Evolutionary conservation across 1,284 basidiomycete species (phyloP), one percentile per base, ranked within the genome.

Genomic region (Leccinum fallax): DNA sequence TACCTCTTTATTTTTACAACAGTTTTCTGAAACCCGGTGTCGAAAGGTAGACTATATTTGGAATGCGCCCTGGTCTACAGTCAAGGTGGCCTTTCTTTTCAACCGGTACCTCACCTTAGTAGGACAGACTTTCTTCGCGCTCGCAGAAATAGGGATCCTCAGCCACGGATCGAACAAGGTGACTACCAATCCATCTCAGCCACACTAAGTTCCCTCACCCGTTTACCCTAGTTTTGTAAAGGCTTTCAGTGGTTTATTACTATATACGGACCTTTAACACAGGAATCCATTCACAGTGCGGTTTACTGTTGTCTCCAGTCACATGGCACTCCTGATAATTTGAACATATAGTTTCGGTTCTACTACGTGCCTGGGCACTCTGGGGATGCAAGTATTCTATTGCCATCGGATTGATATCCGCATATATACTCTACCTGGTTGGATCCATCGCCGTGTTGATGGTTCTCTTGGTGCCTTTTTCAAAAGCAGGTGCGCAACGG

Each of bases 291-390:
- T 4, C 66, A 58, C 21, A 60, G 65, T 66, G 48, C 43, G 63
- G 11, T 6, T 19, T 26, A n/a, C 10, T 13, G n/a, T 52, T 36
- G 48, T n/a, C 15, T 7, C 19, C 6, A 26, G 11, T 2, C n/a
- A 19, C 15, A 3, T 28, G 28, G 28, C 21, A 16, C 24, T n/a
- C 3, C 16, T 40, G 15, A 53, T 16, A 15, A 40, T 30, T 32
- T 30, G 13, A 28, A 5, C 5, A 15, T 13, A 2, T 24, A 66
- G 65, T 66, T 40, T 24, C 38, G 49, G 66, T 66, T 26, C 49
- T 66, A 40, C 24, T 67, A 16, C 57, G 65, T 15, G 66, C 63
- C 1, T 66, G 66, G 63, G 65, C 58, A 15, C 62, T 66, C n/a
- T 66, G 65, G 65, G 66, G 65, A 4, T 63, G 66, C 28, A 28